Conservation (phyloP, 805 yeast species). For the Zygoascus biomembranicola region DNA sequence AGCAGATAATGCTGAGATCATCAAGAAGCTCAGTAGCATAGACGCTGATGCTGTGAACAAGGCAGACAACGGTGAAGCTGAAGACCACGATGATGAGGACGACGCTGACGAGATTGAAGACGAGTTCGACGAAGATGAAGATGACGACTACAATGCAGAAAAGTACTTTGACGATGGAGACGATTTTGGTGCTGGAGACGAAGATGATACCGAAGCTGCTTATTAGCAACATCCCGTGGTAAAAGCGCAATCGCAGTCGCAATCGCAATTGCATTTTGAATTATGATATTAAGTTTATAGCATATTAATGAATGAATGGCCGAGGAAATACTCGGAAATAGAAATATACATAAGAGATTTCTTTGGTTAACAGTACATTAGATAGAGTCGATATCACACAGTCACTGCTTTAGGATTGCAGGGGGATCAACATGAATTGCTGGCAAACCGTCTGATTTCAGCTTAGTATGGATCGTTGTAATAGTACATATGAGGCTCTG, state of each 20-base stretch:
- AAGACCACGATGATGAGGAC: conserved; percentile 34
- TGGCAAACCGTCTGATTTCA: no score
- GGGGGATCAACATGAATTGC: no score
- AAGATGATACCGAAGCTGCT: conserved; percentile 53
- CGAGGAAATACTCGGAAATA: no score
- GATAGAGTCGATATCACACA: background rate
- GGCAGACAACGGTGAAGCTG: conserved; percentile 13
- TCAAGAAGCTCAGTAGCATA: conserved; percentile 4
- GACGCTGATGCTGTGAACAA: conserved; percentile 11
- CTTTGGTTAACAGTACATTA: background rate
- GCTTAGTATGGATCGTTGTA: conserved; percentile 3
- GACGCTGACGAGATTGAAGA: conserved; percentile 40
- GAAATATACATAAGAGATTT: no score
- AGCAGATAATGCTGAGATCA: conserved; percentile 24
- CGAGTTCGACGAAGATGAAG: conserved; percentile 57
- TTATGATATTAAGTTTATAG: no score
- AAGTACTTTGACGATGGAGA: conserved; percentile 68
- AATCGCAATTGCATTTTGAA: no score
- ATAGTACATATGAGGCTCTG: conserved; percentile 13
- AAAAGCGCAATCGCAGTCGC: no score
- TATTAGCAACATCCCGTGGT: conserved; percentile 30
- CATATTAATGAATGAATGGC: no score
- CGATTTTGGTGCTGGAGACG: conserved; percentile 47
- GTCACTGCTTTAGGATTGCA: background rate
- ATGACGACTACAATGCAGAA: conserved; percentile 74